Base-by-base conservation (phyloP, 257 asterid species). In the Solanum piurae region DNA sequence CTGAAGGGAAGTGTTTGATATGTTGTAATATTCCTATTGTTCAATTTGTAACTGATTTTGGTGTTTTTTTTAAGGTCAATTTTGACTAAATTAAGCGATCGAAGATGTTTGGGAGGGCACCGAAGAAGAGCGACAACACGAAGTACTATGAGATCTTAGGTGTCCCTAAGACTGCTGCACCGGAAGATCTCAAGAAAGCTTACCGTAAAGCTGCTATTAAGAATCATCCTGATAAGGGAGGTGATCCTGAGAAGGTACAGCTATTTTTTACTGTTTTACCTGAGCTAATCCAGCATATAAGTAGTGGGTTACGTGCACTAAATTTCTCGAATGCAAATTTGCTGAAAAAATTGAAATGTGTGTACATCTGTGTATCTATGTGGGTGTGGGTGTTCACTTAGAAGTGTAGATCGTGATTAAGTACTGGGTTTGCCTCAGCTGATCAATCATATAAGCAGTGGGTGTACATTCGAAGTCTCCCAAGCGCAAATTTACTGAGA, bases 171-270 rank as follows among this genome's bases (percentile, higher is more conserved):
- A 91, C 71, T 21, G 95, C 96, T 37, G 90, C 98, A 13, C 96
- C 75, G 76, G 98, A 94, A 69, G 98, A 94, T 88, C 92, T 95
- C 89, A 95, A 95, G 92, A 95, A 94, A 92, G 98, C 98, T 21
- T 95, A 95, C 87, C 95, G 95, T 69, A 95, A 95, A 91, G 88
- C 94, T 6, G 98, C 98, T 87, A 95, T 95, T 42, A 95, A 95
- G 87, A 95, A 95, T 21, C 98, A 95, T 83, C 98, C 98, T 29
- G 98, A 95, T 80, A 95, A 95, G 88, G 98, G 98, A 11, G 98
- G 98, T 42, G 98, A 95, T 89, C 98, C 98, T 3, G 98, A 95
- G 52, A 95, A 94, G 93, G 98, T 94, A 90, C 9, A n/a, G n/a
- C 9, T 6, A 6, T 71, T 12, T 9, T 40, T 72, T 75, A 55